Evolutionary conservation across 2,329 filamentous ascomycete species (phyloP), one percentile per base, ranked within the genome.

Genomic region (Botrytis hyacinthi): DNA sequence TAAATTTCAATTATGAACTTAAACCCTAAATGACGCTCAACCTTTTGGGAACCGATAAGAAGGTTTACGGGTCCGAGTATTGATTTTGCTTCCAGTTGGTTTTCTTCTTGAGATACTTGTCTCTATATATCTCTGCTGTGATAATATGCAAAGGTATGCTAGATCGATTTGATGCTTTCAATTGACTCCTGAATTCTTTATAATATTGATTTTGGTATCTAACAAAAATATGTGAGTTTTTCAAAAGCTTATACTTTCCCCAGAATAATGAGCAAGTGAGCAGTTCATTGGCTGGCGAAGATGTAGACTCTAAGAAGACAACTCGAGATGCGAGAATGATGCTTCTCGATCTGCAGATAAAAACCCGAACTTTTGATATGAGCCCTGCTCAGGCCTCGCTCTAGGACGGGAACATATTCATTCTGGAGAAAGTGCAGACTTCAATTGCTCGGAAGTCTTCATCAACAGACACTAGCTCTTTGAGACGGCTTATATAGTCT

Each of bases 21-120:
- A 54, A 9, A n/a, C 4, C 26, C 12, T 10, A 54, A n/a, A 54
- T 54, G 14, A 14, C 10, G 9, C 26, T 26, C 1, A 12, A 26
- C 9, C 3, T 12, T n/a, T 14, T 5, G 48, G 1, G 3, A 26
- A 2, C 12, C 1, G 22, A 6, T n/a, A 12, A 48, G 22, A 10
- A 48, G 46, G 9, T n/a, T 12, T n/a, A 12, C 48, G 10, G 26
- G 12, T 14, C 26, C 26, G 48, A 51, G 26, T 26, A 7, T n/a
- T 1, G 5, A n/a, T n/a, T n/a, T 51, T 51, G 10, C 48, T 0
- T 51, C 48, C 12, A 14, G 48, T 10, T 51, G 26, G 6, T 26
- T 10, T 26, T 0, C 2, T 51, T 12, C 35, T 35, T 35, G 35
- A 35, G 35, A 35, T 35, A 35, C 3, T 26, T 51, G 9, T 26